These are phyloP conservation scores for Phytophthora boehmeriae DNA, from an alignment of 352 stramenopile species.

Conservation along the genomic window DNA sequence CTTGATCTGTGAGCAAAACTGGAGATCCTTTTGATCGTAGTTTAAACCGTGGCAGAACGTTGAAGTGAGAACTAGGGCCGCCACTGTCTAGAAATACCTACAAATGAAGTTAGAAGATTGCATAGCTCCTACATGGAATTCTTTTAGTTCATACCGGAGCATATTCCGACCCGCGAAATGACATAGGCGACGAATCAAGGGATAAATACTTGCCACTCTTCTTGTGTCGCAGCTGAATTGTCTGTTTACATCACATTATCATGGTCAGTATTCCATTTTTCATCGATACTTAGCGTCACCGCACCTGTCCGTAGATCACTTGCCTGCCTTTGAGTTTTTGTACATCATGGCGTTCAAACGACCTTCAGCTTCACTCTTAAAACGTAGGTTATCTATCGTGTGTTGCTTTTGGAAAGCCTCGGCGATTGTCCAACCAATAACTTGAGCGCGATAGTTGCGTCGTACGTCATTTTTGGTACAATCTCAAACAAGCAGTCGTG, in stretches of 20 bases:
- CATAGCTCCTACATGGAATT: neutral
- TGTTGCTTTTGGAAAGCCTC: slow-evolving; percentile 25
- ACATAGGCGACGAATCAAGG: slow-evolving; percentile 48
- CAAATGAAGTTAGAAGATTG: slow-evolving; percentile 14
- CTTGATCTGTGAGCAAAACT: slow-evolving; percentile 72
- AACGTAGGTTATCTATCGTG: slow-evolving; percentile 55
- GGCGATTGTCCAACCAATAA: slow-evolving; percentile 19
- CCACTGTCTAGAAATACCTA: slow-evolving; percentile 59
- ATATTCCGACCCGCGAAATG: slow-evolving; percentile 59
- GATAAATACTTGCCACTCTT: slow-evolving; percentile 68
- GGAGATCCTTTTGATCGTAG: slow-evolving; percentile 65
- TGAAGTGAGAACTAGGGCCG: slow-evolving; percentile 56
- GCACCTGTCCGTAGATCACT: slow-evolving; percentile 73
- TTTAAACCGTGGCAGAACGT: slow-evolving; percentile 65
- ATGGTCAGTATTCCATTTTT: neutral
- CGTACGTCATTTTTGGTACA: slow-evolving; percentile 78
- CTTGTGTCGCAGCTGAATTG: slow-evolving; percentile 63
- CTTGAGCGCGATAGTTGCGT: slow-evolving; percentile 55
- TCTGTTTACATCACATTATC: slow-evolving; percentile 26
- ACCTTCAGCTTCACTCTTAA: slow-evolving; percentile 71
- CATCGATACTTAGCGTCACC: neutral
- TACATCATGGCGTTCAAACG: slow-evolving; percentile 77
- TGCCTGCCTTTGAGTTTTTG: slow-evolving; percentile 64
- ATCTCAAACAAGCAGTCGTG: slow-evolving; percentile 77
- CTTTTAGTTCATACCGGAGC: slow-evolving; percentile 40